Evolutionary conservation across 192 early-diverging fungal species (phyloP), one percentile per base, ranked within the genome.

Genomic region (Coemansia pectinata): DNA sequence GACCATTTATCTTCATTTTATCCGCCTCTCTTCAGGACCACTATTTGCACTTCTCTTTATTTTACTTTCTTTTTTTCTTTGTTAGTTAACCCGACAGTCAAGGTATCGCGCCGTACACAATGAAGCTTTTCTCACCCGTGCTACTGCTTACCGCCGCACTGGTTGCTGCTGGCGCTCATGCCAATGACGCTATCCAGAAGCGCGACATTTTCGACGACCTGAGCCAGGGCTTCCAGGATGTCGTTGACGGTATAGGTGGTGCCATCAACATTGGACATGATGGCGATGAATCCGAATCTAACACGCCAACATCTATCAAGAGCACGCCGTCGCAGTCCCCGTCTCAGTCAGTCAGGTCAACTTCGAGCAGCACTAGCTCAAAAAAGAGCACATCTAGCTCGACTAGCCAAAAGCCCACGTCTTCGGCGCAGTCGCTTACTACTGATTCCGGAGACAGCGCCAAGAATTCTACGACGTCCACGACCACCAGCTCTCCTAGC

Each of bases 161-260:
- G 29, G 66, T 44, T 11, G 15, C 39, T 7, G 25, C 55, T n/a
- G 23, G 55, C 19, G 33, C 29, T 23, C 65, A 55, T 17, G 31
- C 57, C 31, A 31, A 19, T 29, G 52, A 58, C 25, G 41, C 29
- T 34, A 31, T 68, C 55, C 66, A 55, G 48, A 60, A 61, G n/a
- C 66, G 66, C 57, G 57, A 68, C 23, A 60, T 68, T 45, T 33
- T 58, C 21, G 41, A 36, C 17, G 21, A 42, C 15, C 27, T 68
- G 34, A 40, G 38, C 29, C 19, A 21, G 25, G 59, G 59, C 66
- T 19, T 68, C 57, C 57, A 33, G 5, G 19, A 60, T 5, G 66
- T 57, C 19, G 12, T 42, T 8, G 42, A 39, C 40, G 39, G 60
- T 23, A 6, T 68, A 39, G 48, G 17, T 8, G 57, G 44, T 15